Evolutionary conservation across 2,329 filamentous ascomycete species (phyloP).

Genomic region (Ambrosiella beaveri): DNA sequence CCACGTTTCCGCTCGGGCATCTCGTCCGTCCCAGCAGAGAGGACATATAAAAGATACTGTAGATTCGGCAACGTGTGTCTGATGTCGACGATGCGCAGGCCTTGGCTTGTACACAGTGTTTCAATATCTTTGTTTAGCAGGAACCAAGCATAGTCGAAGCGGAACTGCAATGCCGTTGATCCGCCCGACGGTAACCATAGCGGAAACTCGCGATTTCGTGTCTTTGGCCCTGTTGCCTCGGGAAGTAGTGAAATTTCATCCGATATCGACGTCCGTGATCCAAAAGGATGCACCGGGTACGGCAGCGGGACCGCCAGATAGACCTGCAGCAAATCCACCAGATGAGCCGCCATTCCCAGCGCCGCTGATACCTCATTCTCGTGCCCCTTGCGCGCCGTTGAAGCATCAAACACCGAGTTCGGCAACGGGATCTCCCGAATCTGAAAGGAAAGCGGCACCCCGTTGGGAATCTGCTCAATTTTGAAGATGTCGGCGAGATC

Average conservation of each 20-base stretch:
- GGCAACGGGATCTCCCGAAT: conserved; percentile 66
- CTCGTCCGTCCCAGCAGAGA: conserved; percentile 57
- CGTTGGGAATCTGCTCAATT: conserved; percentile 45
- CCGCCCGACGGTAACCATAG: conserved; percentile 49
- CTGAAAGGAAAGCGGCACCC: conserved; percentile 57
- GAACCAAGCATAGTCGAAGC: conserved; percentile 93
- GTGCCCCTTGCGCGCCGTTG: conserved; percentile 25
- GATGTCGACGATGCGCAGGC: conserved; percentile 70
- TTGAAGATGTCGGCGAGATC: conserved; percentile 66
- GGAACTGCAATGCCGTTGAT: conserved; percentile 56
- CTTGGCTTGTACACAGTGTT: conserved; percentile 43
- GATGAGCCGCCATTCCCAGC: conserved; percentile 60
- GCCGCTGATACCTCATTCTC: conserved; percentile 65
- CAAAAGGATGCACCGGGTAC: conserved; percentile 57
- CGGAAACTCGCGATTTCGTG: conserved; percentile 54
- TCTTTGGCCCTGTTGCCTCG: conserved; percentile 19
- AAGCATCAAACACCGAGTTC: conserved; percentile 55
- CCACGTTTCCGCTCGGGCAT: conserved; percentile 44
- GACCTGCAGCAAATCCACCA: conserved; percentile 60
- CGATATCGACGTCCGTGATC: conserved; percentile 57
- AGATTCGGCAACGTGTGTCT: conserved; percentile 84
- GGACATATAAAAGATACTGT: conserved; percentile 80
- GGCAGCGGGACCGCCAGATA: conserved; percentile 67
- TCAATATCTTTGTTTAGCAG: conserved; percentile 95
- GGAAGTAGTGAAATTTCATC: conserved; percentile 51